Percentiles rank a stretch among this genome's conserved stretches.
These are phyloP conservation scores for Blastocystis sp. DNA, from an alignment of 352 stramenopile species.

Conservation along the genomic window DNA sequence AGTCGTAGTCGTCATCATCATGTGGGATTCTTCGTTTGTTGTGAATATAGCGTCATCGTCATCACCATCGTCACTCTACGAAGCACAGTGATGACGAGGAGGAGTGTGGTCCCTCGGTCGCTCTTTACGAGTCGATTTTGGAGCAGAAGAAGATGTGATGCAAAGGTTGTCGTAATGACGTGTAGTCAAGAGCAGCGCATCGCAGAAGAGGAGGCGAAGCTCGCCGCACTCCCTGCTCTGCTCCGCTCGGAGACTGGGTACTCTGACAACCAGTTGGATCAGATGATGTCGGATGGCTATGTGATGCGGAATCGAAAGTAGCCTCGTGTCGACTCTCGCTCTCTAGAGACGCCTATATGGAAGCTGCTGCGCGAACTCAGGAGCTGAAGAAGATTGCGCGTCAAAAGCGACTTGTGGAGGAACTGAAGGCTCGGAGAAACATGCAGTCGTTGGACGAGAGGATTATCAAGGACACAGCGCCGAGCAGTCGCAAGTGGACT, in stretches of 20 bases:
- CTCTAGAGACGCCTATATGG: not conserved
- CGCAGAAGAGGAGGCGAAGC: not conserved
- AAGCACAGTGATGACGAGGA: not conserved
- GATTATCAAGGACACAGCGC: not conserved
- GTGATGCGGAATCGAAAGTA: not conserved
- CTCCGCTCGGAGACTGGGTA: not conserved
- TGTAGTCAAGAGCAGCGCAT: not conserved
- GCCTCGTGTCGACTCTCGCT: not conserved
- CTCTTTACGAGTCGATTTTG: not conserved
- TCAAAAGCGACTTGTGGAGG: not conserved
- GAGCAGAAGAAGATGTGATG: not conserved
- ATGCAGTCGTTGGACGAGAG: not conserved
- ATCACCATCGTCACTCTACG: not conserved
- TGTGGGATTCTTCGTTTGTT: not conserved
- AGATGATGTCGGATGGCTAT: not conserved
- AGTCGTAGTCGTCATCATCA: not conserved
- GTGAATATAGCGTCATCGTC: not conserved
- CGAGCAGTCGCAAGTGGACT: not conserved
- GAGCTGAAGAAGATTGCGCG: not conserved
- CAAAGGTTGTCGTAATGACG: not conserved
- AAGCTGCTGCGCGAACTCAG: not conserved
- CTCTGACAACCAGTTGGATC: not conserved
- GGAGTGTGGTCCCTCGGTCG: not conserved
- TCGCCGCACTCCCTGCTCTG: not conserved
- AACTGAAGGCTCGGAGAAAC: not conserved